Evolutionary conservation across 371 early-diverging fungal species (phyloP).

Genomic region (Mucor circinelloides): DNA sequence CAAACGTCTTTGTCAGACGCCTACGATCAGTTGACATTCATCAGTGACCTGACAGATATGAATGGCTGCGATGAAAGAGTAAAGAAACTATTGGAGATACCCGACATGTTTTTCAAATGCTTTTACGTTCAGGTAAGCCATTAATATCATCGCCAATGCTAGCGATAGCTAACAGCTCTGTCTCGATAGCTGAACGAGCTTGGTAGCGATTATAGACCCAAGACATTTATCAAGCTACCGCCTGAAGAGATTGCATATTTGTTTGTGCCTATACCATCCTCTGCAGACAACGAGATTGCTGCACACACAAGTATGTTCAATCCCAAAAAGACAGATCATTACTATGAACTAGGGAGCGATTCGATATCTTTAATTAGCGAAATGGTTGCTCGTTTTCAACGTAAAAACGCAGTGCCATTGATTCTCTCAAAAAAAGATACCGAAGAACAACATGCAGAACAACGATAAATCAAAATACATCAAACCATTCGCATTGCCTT

Average conservation of each 20-base stretch:
- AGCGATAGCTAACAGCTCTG: no score
- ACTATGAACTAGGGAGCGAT: conserved; percentile 55
- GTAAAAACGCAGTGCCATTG: conserved; percentile 2
- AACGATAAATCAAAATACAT: neutral
- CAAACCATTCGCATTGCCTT: no score
- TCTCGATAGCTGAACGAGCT: conserved; percentile 4
- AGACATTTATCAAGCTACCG: conserved; percentile 55
- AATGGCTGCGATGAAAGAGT: conserved; percentile 44
- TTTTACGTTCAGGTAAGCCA: conserved; percentile 53
- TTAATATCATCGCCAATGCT: neutral
- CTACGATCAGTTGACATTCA: conserved; percentile 59
- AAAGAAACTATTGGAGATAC: conserved; percentile 32
- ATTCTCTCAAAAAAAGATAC: neutral
- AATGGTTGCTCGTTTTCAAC: conserved; percentile 46
- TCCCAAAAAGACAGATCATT: conserved; percentile 49
- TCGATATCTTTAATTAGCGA: conserved; percentile 42
- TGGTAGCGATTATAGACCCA: conserved; percentile 14
- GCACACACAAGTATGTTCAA: conserved; percentile 65
- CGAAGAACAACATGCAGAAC: neutral
- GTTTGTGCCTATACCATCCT: conserved; percentile 36
- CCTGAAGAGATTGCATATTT: conserved; percentile 38
- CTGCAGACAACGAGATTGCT: conserved; percentile 40
- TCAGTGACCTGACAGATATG: conserved; percentile 42
- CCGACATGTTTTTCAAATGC: conserved; percentile 53
- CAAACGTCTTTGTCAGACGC: conserved; percentile 38